A percentile compares a stretch with the other conserved stretches of the same genome.
Conservation (phyloP, 108 stramenopile species). For the Licmophora abbreviata region DNA sequence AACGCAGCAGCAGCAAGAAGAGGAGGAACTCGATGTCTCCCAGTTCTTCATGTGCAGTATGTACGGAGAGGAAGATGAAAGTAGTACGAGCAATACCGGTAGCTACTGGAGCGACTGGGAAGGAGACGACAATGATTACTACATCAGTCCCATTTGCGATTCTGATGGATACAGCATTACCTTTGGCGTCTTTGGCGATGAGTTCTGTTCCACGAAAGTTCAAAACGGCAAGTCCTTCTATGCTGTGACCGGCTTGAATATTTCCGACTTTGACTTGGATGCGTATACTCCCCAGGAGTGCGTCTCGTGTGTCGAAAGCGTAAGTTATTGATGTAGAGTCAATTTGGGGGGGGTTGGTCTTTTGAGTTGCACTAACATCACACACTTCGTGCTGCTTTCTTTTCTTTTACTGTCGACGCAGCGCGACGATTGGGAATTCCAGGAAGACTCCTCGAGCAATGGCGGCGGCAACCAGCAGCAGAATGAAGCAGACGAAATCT, state of each 20-base stretch:
- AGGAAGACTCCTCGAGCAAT: conserved; percentile 11
- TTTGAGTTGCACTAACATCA: not conserved
- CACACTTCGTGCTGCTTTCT: not conserved
- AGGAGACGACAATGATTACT: conserved; percentile 33
- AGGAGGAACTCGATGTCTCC: not conserved
- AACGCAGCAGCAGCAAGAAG: not conserved
- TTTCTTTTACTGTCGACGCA: conserved; percentile 1
- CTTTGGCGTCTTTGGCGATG: conserved; percentile 67
- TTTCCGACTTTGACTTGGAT: conserved; percentile 16
- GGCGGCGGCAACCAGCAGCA: conserved; percentile 16
- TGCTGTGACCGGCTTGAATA: conserved; percentile 30
- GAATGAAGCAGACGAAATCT: conserved; percentile 16
- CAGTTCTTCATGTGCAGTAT: not conserved
- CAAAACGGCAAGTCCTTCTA: conserved; percentile 23
- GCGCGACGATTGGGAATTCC: not conserved
- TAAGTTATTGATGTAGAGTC: conserved; percentile 10
- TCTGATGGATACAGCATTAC: conserved; percentile 52
- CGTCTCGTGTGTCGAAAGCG: conserved; percentile 42
- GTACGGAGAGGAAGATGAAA: conserved; percentile 6
- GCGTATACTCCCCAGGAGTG: conserved; percentile 38
- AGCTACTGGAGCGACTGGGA: conserved; percentile 16
- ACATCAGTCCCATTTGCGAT: conserved; percentile 65
- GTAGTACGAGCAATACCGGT: conserved; percentile 2
- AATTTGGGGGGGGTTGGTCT: not conserved
- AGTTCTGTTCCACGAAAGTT: conserved; percentile 60